These are phyloP conservation scores for Arabis hirsuta DNA, from an alignment of 345 rosid genomes.

Conservation along the genomic window DNA sequence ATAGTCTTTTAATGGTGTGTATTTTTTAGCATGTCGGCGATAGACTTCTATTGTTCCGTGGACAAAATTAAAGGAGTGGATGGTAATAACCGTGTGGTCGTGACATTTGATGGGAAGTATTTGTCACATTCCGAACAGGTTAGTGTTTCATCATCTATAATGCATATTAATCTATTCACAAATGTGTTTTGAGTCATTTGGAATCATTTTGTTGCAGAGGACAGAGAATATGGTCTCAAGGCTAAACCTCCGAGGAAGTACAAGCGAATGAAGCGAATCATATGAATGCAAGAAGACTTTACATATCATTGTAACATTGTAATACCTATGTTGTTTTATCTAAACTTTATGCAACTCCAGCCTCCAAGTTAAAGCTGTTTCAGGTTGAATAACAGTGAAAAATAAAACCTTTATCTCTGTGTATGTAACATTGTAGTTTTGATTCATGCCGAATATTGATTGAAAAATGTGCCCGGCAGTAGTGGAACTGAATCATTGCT, in stretches of 20 bases:
- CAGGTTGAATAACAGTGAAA: slow-evolving; percentile 16
- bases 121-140: slow-evolving; percentile 83
- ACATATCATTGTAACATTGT: background rate
- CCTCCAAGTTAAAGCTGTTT: slow-evolving; percentile 16
- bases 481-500: too few relatives aligned
- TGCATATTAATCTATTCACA: background rate
- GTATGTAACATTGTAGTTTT: background rate
- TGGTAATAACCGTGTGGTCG: slow-evolving; percentile 79
- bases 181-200: background rate
- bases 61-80: slow-evolving; percentile 85
- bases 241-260: slow-evolving; percentile 37
- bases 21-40: slow-evolving; percentile 79
- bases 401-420: background rate
- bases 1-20: background rate
- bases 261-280: slow-evolving; percentile 38
- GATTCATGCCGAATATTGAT: background rate
- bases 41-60: slow-evolving; percentile 94
- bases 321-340: slow-evolving; percentile 23
- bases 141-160: slow-evolving; percentile 32
- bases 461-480: background rate
- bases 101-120: slow-evolving; percentile 91
- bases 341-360: slow-evolving; percentile 10
- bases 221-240: slow-evolving; percentile 71
- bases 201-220: slow-evolving; percentile 46
- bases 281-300: slow-evolving; percentile 9